Evolutionary conservation across 371 early-diverging fungal species (phyloP).

Genomic region (Mortierella sp.): DNA sequence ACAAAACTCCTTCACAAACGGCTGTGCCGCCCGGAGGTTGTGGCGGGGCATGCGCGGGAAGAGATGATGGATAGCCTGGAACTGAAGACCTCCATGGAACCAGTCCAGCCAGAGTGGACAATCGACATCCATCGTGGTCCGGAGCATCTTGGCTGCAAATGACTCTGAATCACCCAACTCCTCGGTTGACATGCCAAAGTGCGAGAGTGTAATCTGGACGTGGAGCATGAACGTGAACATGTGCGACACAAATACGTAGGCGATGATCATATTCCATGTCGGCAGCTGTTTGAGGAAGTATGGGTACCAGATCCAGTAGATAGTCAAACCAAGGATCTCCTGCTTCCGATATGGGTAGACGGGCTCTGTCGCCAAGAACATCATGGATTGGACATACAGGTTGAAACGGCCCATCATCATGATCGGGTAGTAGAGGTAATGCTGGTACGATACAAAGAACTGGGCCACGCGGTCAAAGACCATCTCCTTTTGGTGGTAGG

Average conservation of each 20-base stretch:
- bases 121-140: conserved; percentile 97
- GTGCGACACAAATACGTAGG: conserved; percentile 85
- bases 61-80: conserved; percentile 96
- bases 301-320: conserved; percentile 88
- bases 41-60: conserved; percentile 95
- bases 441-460: conserved; percentile 84
- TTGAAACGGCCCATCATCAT: conserved; percentile 94
- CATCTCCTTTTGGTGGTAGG: conserved; percentile 89
- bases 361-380: conserved; percentile 68
- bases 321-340: conserved; percentile 76
- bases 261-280: conserved; percentile 66
- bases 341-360: conserved; percentile 77
- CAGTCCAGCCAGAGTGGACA: conserved; percentile 96
- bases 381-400: conserved; percentile 83
- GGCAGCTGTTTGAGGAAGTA: conserved; percentile 76
- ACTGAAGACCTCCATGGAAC: conserved; percentile 98
- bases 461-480: conserved; percentile 82
- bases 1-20: conserved; percentile 82
- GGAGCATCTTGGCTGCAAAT: conserved; percentile 86
- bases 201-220: conserved; percentile 95
- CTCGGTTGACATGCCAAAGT: conserved; percentile 95
- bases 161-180: conserved; percentile 78
- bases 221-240: conserved; percentile 89
- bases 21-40: conserved; percentile 80
- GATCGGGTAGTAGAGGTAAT: conserved; percentile 87